Evolutionary conservation across 2,329 filamentous ascomycete species (phyloP), one percentile per base, ranked within the genome.

Genomic region (Fusarium circinatum): DNA sequence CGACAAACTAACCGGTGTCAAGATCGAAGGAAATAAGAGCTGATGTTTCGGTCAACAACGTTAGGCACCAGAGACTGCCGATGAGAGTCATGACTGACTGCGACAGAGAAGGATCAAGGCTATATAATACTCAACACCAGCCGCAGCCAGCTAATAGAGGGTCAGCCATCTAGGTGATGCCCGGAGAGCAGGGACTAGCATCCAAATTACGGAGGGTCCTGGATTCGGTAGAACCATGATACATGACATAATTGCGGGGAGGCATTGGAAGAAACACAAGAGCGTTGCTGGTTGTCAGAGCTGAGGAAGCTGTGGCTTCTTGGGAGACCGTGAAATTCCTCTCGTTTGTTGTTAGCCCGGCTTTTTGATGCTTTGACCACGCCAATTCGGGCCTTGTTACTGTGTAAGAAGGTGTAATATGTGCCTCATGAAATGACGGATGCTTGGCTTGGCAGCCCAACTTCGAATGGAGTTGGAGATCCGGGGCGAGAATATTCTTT

Each of bases 231-330:
- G 79, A 77, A 78, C 76, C 75, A 79, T 79, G 80, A 81, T 81
- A 83, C 84, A 85, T 85, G 84, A 84, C 83, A 85, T 85, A 85
- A 85, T 84, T 84, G 80, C 81, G 81, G 79, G 79, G 81, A 79
- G 76, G 58, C 62, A 70, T 62, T 56, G 55, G 62, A 68, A 71
- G 65, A 68, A 67, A 74, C 67, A 66, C 52, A 65, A 60, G 39
- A 32, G 66, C 52, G 45, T 64, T 68, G 61, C 44, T 61, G 45
- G 28, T 49, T 65, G 69, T 65, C 52, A 67, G 65, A 75, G 70
- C 75, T 73, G 67, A 70, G 55, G 54, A 68, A 70, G 68, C 73
- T 69, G 71, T 71, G 57, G 60, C 62, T 76, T 76, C 75, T 45
- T 73, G 71, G 71, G 68, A 70, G 63, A 73, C 58, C 66, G 66